Percentiles rank a stretch among this genome's conserved stretches.
These are phyloP conservation scores for Dioscorea dumetorum DNA, from an alignment of 106 monocot genomes.

Conservation along the genomic window DNA sequence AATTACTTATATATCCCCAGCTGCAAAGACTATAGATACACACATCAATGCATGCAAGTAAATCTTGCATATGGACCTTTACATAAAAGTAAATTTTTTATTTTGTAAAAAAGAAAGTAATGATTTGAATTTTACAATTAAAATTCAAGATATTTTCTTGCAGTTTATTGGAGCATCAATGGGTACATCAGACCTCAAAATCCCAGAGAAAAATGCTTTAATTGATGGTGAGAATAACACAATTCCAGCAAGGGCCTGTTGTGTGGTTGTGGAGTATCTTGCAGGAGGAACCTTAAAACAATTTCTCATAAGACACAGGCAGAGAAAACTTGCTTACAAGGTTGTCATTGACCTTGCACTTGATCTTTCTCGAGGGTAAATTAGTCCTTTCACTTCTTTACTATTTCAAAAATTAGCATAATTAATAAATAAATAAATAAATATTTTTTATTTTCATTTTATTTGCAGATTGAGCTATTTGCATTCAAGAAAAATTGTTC, in stretches of 20 bases:
- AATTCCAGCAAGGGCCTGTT: slow-evolving; percentile 33
- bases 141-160: background rate
- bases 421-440: background rate
- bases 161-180: slow-evolving; percentile 83
- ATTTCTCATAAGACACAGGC: slow-evolving; percentile 43
- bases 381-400: background rate
- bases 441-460: background rate
- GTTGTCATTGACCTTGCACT: slow-evolving; percentile 59
- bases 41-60: too few species aligned
- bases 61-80: too few species aligned
- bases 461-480: slow-evolving; percentile 69
- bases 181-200: slow-evolving; percentile 62
- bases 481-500: slow-evolving; percentile 74
- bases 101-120: too few species aligned
- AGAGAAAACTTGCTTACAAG: slow-evolving; percentile 54
- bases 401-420: background rate
- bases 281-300: slow-evolving; percentile 60
- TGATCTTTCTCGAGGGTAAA: slow-evolving; percentile 70
- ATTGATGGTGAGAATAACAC: slow-evolving; percentile 5
- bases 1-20: too few species aligned
- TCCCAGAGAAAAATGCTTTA: slow-evolving; percentile 47
- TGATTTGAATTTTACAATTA: too few species aligned
- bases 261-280: slow-evolving; percentile 68
- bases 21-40: too few species aligned
- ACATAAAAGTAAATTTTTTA: too few species aligned